Percentiles rank a stretch among this genome's conserved stretches.
Evolutionary conservation across 768 basidiomycete species (phyloP).

Genomic region (Kondoa malvinella): DNA sequence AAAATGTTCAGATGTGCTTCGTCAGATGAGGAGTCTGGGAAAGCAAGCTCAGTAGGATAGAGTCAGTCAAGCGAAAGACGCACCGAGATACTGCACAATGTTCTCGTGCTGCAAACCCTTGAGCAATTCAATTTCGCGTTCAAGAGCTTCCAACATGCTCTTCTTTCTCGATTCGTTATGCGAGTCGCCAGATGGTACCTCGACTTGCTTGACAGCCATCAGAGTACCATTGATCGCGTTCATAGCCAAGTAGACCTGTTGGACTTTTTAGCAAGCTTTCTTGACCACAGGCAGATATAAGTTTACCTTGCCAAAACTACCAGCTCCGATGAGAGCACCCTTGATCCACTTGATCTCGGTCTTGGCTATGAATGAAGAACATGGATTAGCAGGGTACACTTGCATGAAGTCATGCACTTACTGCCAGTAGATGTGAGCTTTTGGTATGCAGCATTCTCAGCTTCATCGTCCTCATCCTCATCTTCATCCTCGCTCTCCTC

Average conservation of each 20-base stretch:
- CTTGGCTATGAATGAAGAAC: constrained; percentile 12
- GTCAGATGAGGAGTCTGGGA: constrained; percentile 76
- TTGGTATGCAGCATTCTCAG: constrained; percentile 41
- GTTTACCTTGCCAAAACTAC: constrained; percentile 57
- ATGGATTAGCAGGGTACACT: too few species aligned
- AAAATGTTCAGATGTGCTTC: constrained; percentile 72
- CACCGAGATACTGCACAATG: constrained; percentile 95
- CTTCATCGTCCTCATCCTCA: constrained; percentile 31
- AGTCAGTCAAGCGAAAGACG: constrained; percentile 28
- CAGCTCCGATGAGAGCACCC: constrained; percentile 89
- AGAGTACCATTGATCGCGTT: constrained; percentile 94
- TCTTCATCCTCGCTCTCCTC: constrained; percentile 29
- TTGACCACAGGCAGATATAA: constrained; percentile 87
- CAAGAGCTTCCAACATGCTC: constrained; percentile 56
- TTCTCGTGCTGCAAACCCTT: constrained; percentile 97
- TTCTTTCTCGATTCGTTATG: constrained; percentile 50
- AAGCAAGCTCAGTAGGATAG: constrained; percentile 8
- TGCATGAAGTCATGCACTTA: too few species aligned
- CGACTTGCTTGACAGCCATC: constrained; percentile 99
- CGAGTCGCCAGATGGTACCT: constrained; percentile 51
- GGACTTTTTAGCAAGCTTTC: constrained; percentile 46
- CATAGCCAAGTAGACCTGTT: constrained; percentile 46
- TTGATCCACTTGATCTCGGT: constrained; percentile 90
- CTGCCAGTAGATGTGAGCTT: constrained; percentile 7
- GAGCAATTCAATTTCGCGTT: constrained; percentile 87